phyloP scores from a whole-genome alignment of 129 eudicot genomes.

The Solidago caesia region DNA sequence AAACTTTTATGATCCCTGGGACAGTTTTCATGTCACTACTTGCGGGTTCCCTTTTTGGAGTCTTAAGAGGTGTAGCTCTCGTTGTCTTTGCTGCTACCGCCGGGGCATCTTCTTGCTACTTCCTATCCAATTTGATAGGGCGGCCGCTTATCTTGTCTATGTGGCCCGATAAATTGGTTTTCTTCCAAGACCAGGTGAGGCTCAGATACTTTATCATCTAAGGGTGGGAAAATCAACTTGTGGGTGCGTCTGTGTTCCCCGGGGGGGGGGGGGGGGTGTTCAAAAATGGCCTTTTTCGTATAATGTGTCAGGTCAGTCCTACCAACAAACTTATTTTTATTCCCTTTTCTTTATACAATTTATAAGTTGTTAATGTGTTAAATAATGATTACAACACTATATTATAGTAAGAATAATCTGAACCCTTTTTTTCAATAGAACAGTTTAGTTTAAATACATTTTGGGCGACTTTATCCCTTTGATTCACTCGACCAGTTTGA shows the following conservation, averaged over 20 bases:
- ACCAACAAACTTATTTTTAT: not conserved
- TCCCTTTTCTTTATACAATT: too few species aligned
- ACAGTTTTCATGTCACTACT: slow-evolving; percentile 91
- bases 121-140: slow-evolving; percentile 76
- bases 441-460: not conserved
- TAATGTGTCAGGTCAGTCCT: not conserved
- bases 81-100: slow-evolving; percentile 87
- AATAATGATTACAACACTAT: not conserved
- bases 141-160: slow-evolving; percentile 73
- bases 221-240: not conserved
- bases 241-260: too few species aligned
- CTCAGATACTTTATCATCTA: not conserved
- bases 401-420: not conserved
- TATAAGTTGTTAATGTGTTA: too few species aligned
- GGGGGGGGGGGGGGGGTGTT: not conserved
- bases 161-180: slow-evolving; percentile 81
- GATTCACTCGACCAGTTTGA: not conserved
- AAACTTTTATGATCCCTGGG: slow-evolving; percentile 98
- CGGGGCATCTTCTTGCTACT: slow-evolving; percentile 95
- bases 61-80: slow-evolving; percentile 70
- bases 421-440: not conserved
- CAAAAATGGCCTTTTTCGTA: not conserved
- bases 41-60: slow-evolving; percentile 85
- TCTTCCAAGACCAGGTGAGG: slow-evolving; percentile 83
- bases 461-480: not conserved